Evolutionary conservation across 306 rosid species (phyloP).

Genomic region (Trifolium pratense): DNA sequence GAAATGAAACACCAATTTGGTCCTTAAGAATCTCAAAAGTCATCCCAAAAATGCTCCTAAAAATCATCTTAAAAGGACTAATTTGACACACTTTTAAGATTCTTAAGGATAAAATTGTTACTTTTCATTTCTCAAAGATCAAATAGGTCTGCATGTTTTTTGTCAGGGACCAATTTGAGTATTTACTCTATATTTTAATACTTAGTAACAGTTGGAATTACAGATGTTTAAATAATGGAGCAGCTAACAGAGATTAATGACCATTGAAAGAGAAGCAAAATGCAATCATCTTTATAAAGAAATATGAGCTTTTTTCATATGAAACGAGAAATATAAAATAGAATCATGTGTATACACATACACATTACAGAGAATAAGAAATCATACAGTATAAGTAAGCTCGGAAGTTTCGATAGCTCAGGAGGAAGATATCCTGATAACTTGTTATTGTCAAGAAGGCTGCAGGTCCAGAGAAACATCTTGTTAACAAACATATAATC

Average conservation of each 20-base stretch:
- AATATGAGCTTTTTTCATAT: background rate
- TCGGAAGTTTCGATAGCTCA: constrained; percentile 58
- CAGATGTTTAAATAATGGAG: no score
- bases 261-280: constrained; percentile 3
- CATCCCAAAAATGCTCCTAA: background rate
- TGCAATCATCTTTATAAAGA: constrained; percentile 11
- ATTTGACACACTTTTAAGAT: background rate
- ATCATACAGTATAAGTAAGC: constrained; percentile 56
- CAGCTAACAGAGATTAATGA: no score
- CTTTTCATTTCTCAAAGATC: background rate
- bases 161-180: no score
- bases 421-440: constrained; percentile 82
- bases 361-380: constrained; percentile 36
- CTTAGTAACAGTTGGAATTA: no score
- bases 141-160: background rate
- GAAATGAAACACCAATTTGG: background rate
- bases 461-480: constrained; percentile 53
- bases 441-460: constrained; percentile 95
- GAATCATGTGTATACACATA: background rate
- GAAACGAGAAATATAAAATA: background rate
- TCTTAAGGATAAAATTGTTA: background rate
- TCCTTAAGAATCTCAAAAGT: background rate
- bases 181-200: no score
- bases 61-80: background rate
- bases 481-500: constrained; percentile 35